These are phyloP conservation scores for Beauveria australis DNA, from an alignment of 2,329 filamentous ascomycete species.

Conservation along the genomic window DNA sequence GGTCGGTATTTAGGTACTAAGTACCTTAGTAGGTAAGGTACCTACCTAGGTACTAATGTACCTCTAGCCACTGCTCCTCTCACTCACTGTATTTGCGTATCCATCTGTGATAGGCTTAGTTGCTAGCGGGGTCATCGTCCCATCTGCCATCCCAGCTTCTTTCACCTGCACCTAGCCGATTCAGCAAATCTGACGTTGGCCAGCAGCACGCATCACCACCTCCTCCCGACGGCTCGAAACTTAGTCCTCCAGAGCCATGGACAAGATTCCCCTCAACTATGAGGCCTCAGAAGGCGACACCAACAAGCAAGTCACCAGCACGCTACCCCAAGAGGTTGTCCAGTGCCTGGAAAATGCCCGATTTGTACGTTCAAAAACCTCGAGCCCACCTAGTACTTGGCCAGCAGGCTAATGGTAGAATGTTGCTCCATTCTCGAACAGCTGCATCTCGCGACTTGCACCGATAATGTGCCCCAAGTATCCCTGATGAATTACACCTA, in stretches of 20 bases:
- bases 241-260: conserved; percentile 29
- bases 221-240: not conserved
- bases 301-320: conserved; percentile 58
- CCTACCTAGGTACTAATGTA: too few species aligned
- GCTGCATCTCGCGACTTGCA: conserved; percentile 93
- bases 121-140: conserved; percentile 2
- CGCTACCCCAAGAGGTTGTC: conserved; percentile 75
- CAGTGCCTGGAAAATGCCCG: conserved; percentile 89
- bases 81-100: not conserved
- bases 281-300: conserved; percentile 67
- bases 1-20: too few species aligned
- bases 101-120: not conserved
- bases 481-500: conserved; percentile 99
- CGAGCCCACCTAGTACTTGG: not conserved
- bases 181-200: not conserved
- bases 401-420: not conserved
- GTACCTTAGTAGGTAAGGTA: too few species aligned
- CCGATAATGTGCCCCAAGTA: conserved; percentile 76
- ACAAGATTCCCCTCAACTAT: conserved; percentile 64
- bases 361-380: conserved; percentile 54
- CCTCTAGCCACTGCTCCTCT: not conserved
- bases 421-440: conserved; percentile 27
- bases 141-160: not conserved
- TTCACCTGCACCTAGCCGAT: not conserved
- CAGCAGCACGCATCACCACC: not conserved